phyloP scores from a whole-genome alignment of 441 rosid species.

The Melastoma candidum region DNA sequence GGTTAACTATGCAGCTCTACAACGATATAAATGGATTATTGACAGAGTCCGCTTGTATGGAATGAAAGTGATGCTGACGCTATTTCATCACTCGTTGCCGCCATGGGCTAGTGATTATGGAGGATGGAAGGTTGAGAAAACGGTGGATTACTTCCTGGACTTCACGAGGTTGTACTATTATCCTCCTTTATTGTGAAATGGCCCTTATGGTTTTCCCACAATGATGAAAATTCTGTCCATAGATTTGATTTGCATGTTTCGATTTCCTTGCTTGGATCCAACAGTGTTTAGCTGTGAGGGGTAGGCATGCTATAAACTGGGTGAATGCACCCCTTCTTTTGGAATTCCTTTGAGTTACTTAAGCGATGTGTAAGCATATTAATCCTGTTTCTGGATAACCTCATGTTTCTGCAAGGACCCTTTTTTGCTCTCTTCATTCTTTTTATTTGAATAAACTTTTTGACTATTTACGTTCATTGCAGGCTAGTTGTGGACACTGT shows the following conservation, averaged over 20 bases:
- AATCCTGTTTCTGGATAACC: too few species aligned
- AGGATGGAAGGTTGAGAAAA: conserved; percentile 96
- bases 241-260: too few species aligned
- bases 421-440: conserved; percentile 3
- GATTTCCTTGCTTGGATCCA: too few species aligned
- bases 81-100: conserved; percentile 94
- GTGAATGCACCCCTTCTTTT: too few species aligned
- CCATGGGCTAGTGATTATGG: conserved; percentile 98
- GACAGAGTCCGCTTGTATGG: conserved; percentile 64
- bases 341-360: too few species aligned
- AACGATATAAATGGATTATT: conserved; percentile 87
- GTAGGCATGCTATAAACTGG: too few species aligned
- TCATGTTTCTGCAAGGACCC: too few species aligned
- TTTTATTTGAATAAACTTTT: neutral
- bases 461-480: conserved; percentile 12
- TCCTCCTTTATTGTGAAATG: neutral
- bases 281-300: too few species aligned
- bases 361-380: too few species aligned
- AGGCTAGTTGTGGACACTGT: conserved; percentile 86
- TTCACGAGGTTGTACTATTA: conserved; percentile 56
- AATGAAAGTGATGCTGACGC: conserved; percentile 95
- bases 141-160: conserved; percentile 79
- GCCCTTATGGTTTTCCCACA: neutral
- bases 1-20: conserved; percentile 89
- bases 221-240: too few species aligned